Evolutionary conservation across 148 eudicot species (phyloP), one percentile per base, ranked within the genome.

Genomic region (Cornus florida): DNA sequence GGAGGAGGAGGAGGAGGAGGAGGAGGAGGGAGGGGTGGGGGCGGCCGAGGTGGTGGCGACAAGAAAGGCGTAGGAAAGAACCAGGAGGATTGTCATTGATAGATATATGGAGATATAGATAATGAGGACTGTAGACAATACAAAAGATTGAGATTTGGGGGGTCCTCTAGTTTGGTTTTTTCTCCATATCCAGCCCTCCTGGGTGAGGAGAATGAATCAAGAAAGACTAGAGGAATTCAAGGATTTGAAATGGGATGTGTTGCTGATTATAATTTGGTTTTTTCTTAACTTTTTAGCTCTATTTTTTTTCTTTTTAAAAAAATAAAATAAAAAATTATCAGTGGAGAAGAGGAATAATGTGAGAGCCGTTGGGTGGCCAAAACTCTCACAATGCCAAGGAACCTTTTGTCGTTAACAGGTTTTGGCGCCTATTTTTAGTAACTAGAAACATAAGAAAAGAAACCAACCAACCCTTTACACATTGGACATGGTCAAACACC

Each of bases 11-110:
- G 82, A 73, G 46, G 35, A 33, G 35, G 35, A 33, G 35, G 14
- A 71, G 10, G 66, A 75, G 9, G 82, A 73, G 46, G 38, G 5
- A 4, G 38, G 5, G 38, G 14, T 64, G 53, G 77, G 65, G 0
- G 77, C 4, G 1, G 23, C 74, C 3, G 39, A 20, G 24, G 22
- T 33, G 73, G 73, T 7, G 67, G 33, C 35, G 53, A 23, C 38
- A 22, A 32, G 11, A 22, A 70, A 50, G 76, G 77, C 12, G 69
- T 6, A 73, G 76, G 78, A 67, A 78, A 86, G 66, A 73, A 80
- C 72, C 69, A 76, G 66, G 79, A 86, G 59, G 68, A 69, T 77
- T 19, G 71, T 69, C 79, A 75, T 75, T 46, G 71, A 35, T 33
- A 28, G 71, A 22, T 0, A 43, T 43, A 43, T 43, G 48, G 48